Base-by-base conservation (phyloP, 768 basidiomycete genomes). In the Suillus sp. region DNA sequence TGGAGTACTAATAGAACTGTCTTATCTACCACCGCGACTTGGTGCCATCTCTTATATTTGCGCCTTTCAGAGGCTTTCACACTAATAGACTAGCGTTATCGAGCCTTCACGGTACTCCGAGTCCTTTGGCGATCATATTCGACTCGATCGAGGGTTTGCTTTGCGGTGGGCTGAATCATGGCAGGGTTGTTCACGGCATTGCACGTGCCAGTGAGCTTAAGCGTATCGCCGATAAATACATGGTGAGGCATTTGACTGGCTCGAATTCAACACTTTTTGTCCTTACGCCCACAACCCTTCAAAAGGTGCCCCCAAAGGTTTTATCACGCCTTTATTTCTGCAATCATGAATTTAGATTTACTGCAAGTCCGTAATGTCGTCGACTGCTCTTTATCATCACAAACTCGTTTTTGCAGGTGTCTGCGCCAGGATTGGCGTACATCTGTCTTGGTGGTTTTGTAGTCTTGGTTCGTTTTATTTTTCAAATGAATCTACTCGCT, bases 391-490 rank as follows among this genome's bases (percentile, higher is more conserved):
- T 14, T 7, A 30, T 62, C 30, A 57, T 64, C 59, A 66, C 67
- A 67, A 67, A 77, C 72, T 72, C 65, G 66, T 63, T 62, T 61
- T 42, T 60, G 25, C 69, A 91, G 90, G 78, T 84, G 2, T 81
- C 86, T 1, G 68, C 78, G 34, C 72, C 84, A 1, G 78, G 84
- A 22, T 67, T 89, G 65, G 84, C 86, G 11, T 90, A 90, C 67
- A 84, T 85, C 27, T 83, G 84, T 62, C 72, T 90, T 1, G 89
- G 88, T 4, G 88, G 83, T 3, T 84, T 84, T 56, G 78, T 80
- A 34, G 82, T 84, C 37, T 75, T 77, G 11, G 83, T 84, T 61
- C 42, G 80, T 67, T 32, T 48, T 8, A 35, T 47, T 11, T 2
- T 18, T 22, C 42, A 7, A 16, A 14, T 27, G 1, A 4, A 32